phyloP scores from a whole-genome alignment of 257 asterid genomes.

The Mentha longifolia region DNA sequence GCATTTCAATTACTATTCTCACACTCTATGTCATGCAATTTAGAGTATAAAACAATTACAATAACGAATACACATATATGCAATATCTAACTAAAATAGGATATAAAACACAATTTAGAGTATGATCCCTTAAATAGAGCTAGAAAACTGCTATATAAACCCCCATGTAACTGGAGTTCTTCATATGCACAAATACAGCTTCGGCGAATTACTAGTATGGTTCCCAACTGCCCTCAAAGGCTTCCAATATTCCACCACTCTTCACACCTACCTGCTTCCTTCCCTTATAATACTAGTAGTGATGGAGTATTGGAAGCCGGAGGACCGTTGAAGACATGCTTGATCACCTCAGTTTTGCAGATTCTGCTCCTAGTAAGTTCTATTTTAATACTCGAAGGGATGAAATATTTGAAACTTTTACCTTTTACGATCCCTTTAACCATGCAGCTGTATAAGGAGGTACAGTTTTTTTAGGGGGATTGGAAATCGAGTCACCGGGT shows the following conservation, averaged over 20 bases:
- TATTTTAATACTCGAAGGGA: no score
- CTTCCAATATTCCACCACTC: no score
- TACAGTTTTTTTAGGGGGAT: slow-evolving; percentile 44
- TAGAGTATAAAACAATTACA: no score
- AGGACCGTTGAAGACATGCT: no score
- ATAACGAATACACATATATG: no score
- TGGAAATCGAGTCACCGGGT: slow-evolving; percentile 54
- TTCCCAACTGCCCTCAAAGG: slow-evolving; percentile 46
- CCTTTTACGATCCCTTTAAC: slow-evolving; percentile 3
- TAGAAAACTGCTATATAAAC: slow-evolving; percentile 7
- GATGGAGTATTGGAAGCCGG: no score
- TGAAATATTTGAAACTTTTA: background rate
- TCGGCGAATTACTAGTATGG: background rate
- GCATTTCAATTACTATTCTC: background rate
- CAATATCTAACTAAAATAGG: background rate
- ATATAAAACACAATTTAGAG: background rate
- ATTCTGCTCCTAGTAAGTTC: no score
- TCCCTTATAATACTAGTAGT: no score
- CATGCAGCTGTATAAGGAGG: slow-evolving; percentile 50
- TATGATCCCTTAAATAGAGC: background rate
- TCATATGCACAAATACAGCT: background rate
- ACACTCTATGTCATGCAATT: no score
- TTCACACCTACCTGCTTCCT: no score
- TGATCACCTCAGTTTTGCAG: no score
- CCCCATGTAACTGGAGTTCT: background rate